Conservation (phyloP, 208 protist species). For the Leishmania mexicana region DNA sequence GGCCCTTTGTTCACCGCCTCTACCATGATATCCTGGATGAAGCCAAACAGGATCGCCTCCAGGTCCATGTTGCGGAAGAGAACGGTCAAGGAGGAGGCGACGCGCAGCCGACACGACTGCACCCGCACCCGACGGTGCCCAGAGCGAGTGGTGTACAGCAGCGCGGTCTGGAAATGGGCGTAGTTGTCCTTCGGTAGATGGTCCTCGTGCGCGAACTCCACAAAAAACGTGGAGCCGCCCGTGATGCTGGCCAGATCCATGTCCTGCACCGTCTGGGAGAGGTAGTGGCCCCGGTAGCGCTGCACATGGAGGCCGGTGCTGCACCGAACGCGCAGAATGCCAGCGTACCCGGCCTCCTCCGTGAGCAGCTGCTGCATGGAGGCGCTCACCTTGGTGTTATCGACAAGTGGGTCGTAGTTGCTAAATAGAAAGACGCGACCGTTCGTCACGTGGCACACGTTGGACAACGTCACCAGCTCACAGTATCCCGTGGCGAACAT, state of each 20-base stretch:
- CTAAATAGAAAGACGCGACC: slow-evolving; percentile 74
- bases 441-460: slow-evolving; percentile 83
- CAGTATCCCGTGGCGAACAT: slow-evolving; percentile 77
- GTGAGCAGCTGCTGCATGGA: slow-evolving; percentile 57
- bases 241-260: slow-evolving; percentile 90
- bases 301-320: slow-evolving; percentile 81
- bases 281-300: slow-evolving; percentile 89
- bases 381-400: slow-evolving; percentile 67
- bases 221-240: slow-evolving; percentile 83
- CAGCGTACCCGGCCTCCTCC: slow-evolving; percentile 90
- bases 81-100: slow-evolving; percentile 46
- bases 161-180: slow-evolving; percentile 88
- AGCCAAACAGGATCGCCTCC: slow-evolving; percentile 73
- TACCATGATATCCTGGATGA: slow-evolving; percentile 53
- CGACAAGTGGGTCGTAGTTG: slow-evolving; percentile 73
- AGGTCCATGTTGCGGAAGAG: slow-evolving; percentile 86
- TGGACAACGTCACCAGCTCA: slow-evolving; percentile 89
- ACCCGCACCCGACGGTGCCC: slow-evolving; percentile 91
- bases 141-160: slow-evolving; percentile 93
- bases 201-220: slow-evolving; percentile 92
- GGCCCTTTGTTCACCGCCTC: slow-evolving; percentile 85
- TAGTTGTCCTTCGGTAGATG: slow-evolving; percentile 67
- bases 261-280: slow-evolving; percentile 79
- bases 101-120: slow-evolving; percentile 72
- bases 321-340: slow-evolving; percentile 91